Percentiles rank a stretch among this genome's conserved stretches.
Evolutionary conservation across 768 basidiomycete genomes (phyloP).

Genomic region (Collybia sordida): DNA sequence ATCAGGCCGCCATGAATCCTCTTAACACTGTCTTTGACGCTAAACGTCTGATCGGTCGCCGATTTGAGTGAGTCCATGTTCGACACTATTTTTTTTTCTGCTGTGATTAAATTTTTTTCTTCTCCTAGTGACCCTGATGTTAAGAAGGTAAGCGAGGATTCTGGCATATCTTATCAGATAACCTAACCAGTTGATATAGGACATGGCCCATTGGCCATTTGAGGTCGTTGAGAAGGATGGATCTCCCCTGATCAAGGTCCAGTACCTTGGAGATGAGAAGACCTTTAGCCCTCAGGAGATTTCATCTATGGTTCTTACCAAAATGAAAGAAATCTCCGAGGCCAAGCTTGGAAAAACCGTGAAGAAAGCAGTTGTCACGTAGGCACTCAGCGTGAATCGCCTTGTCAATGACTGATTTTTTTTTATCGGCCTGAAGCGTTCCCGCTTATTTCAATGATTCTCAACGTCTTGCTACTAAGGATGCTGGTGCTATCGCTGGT

Average conservation of each 20-base stretch:
- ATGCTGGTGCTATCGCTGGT: slow-evolving; percentile 96
- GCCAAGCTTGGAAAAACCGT: slow-evolving; percentile 98
- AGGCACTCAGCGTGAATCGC: slow-evolving; percentile 29
- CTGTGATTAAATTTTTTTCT: slow-evolving; percentile 11
- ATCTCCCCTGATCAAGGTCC: slow-evolving; percentile 94
- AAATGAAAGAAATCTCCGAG: slow-evolving; percentile 99
- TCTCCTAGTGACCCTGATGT: slow-evolving; percentile 81
- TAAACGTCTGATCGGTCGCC: slow-evolving; percentile 97
- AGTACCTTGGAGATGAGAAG: slow-evolving; percentile 94
- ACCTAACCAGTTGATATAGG: slow-evolving; percentile 44
- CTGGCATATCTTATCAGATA: slow-evolving; percentile 7
- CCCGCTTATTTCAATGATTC: slow-evolving; percentile 99
- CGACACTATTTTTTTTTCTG: neutral
- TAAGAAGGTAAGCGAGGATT: slow-evolving; percentile 61
- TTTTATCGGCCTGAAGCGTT: slow-evolving; percentile 48
- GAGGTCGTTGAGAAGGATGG: slow-evolving; percentile 96
- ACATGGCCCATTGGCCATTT: slow-evolving; percentile 98
- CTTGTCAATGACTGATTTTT: slow-evolving; percentile 4
- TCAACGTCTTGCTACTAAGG: slow-evolving; percentile 98
- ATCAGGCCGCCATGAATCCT: slow-evolving; percentile 99
- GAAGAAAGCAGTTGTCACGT: slow-evolving; percentile 99
- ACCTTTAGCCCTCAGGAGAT: slow-evolving; percentile 98
- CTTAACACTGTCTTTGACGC: slow-evolving; percentile 99
- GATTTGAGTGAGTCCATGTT: slow-evolving; percentile 73
- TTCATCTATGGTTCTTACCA: slow-evolving; percentile 98